Conservation (phyloP, 1,284 basidiomycete genomes). For the Puccinia polysora region DNA sequence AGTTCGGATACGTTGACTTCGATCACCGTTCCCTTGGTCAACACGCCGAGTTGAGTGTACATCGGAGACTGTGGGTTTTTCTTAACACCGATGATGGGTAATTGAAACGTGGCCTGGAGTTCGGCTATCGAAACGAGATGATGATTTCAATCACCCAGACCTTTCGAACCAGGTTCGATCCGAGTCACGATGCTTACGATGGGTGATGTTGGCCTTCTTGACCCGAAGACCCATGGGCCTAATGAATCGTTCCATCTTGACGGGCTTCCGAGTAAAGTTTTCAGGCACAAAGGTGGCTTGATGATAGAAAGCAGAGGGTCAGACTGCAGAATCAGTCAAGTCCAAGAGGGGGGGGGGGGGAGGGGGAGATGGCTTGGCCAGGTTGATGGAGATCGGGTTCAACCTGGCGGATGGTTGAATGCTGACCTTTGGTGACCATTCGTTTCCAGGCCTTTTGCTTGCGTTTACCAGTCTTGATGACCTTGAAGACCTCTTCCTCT, state of each 20-base stretch:
- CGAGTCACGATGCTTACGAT: no score
- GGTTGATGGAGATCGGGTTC: no score
- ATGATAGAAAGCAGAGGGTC: neutral
- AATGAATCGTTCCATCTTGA: constrained; percentile 98
- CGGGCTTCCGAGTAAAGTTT: constrained; percentile 95
- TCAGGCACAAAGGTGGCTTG: constrained; percentile 57
- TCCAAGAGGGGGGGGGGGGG: no score
- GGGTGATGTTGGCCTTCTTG: constrained; percentile 98
- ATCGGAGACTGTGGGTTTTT: constrained; percentile 99
- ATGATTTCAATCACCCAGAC: no score
- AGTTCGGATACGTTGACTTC: constrained; percentile 97
- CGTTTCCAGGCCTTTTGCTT: constrained; percentile 98
- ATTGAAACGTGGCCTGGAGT: constrained; percentile 95
- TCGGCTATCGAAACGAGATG: no score
- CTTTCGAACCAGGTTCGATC: no score
- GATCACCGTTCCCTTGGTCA: constrained; percentile 97
- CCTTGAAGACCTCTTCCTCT: constrained; percentile 99
- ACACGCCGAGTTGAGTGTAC: constrained; percentile 72
- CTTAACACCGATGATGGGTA: constrained; percentile 96
- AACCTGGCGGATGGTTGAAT: no score
- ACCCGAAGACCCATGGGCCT: constrained; percentile 94
- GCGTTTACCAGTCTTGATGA: constrained; percentile 94
- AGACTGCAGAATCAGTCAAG: no score
- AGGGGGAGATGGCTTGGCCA: no score
- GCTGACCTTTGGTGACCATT: constrained; percentile 98